These are phyloP conservation scores for Gossypium rotundifolium DNA, from an alignment of 345 rosid genomes.

Conservation along the genomic window DNA sequence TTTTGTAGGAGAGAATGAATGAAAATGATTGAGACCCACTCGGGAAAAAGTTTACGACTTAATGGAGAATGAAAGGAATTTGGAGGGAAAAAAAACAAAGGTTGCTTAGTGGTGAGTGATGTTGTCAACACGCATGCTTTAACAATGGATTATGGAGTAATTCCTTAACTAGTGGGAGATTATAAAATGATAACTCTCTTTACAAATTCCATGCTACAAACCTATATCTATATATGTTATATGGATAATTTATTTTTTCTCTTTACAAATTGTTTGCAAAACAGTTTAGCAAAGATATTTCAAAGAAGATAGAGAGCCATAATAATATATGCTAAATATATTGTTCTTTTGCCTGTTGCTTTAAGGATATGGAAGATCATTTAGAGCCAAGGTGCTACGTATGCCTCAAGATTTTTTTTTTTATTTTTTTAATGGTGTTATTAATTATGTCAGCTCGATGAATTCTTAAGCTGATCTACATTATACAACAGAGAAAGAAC, in stretches of 20 bases:
- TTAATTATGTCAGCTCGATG: slow-evolving; percentile 5
- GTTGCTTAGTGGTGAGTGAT: slow-evolving; percentile 7
- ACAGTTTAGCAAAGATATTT: too few relatives aligned
- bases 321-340: too few relatives aligned
- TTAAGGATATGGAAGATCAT: not conserved
- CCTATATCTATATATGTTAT: too few relatives aligned
- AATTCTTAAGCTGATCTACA: not conserved
- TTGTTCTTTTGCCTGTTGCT: not conserved
- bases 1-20: not conserved
- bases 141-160: not conserved
- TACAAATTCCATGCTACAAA: not conserved
- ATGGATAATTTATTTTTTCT: too few relatives aligned
- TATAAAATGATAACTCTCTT: not conserved
- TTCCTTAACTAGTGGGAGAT: not conserved
- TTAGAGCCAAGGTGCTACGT: not conserved
- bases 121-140: slow-evolving; percentile 16
- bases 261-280: too few relatives aligned
- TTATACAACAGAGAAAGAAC: not conserved
- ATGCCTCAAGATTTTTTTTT: too few relatives aligned
- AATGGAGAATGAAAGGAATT: not conserved
- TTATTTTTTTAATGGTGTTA: not conserved
- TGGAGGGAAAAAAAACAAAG: not conserved
- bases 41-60: not conserved
- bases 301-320: too few relatives aligned
- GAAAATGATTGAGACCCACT: slow-evolving; percentile 16